phyloP scores from a whole-genome alignment of 192 early-diverging fungal genomes.

The Mortierella hygrophila region DNA sequence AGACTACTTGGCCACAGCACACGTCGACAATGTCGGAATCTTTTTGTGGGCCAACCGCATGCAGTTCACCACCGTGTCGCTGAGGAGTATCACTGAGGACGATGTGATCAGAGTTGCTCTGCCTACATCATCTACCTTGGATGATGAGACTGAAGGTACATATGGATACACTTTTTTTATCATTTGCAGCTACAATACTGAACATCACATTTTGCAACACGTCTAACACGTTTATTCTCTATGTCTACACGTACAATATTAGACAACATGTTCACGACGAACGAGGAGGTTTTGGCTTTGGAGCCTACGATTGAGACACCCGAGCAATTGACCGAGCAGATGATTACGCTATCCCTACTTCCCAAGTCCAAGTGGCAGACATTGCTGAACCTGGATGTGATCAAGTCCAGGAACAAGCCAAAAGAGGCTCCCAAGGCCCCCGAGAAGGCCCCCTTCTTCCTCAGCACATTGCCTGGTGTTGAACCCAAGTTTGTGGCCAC shows the following conservation, averaged over 20 bases:
- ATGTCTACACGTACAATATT: background rate
- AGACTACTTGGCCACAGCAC: slow-evolving; percentile 92
- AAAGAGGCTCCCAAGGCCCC: slow-evolving; percentile 89
- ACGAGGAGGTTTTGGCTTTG: slow-evolving; percentile 48
- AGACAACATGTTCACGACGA: slow-evolving; percentile 38
- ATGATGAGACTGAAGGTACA: slow-evolving; percentile 65
- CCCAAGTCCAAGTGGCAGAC: slow-evolving; percentile 94
- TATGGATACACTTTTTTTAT: background rate
- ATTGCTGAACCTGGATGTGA: slow-evolving; percentile 87
- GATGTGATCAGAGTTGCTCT: slow-evolving; percentile 65
- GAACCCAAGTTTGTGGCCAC: slow-evolving; percentile 75
- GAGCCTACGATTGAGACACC: slow-evolving; percentile 55
- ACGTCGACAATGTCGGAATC: slow-evolving; percentile 93
- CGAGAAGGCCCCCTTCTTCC: slow-evolving; percentile 95
- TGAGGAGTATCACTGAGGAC: slow-evolving; percentile 75
- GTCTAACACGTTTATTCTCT: background rate
- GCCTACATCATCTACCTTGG: slow-evolving; percentile 71
- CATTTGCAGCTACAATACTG: background rate
- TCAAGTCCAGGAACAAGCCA: slow-evolving; percentile 95
- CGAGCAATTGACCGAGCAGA: slow-evolving; percentile 79
- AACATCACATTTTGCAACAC: background rate
- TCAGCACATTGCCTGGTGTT: slow-evolving; percentile 83
- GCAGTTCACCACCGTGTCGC: slow-evolving; percentile 79
- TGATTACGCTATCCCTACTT: slow-evolving; percentile 88
- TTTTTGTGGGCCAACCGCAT: slow-evolving; percentile 93